Evolutionary conservation across 352 stramenopile genomes (phyloP).

Genomic region (Pythium grandisporangium): DNA sequence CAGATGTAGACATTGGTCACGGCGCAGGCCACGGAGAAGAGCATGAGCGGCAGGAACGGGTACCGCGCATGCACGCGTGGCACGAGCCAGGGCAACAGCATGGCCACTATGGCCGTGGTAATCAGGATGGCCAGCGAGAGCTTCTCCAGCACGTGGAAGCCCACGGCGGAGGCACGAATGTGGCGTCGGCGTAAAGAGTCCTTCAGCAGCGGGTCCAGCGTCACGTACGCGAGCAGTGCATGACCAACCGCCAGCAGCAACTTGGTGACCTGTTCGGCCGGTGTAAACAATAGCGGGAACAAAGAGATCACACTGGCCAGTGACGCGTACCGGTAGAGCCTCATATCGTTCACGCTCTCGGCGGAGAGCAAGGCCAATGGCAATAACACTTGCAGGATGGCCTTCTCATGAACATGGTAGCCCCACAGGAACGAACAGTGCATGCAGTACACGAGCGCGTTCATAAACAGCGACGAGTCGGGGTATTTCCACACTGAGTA

Average conservation of each 20-base stretch:
- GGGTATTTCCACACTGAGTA: conserved; percentile 68
- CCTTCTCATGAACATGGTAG: conserved; percentile 99
- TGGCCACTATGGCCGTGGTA: conserved; percentile 20
- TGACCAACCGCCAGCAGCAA: conserved; percentile 58
- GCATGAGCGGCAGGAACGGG: conserved; percentile 73
- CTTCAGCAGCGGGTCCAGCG: conserved; percentile 59
- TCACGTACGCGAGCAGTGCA: conserved; percentile 46
- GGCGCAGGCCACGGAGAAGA: conserved; percentile 63
- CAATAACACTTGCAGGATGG: conserved; percentile 88
- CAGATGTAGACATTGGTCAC: conserved; percentile 78
- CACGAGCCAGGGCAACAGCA: conserved; percentile 45
- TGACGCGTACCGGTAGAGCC: conserved; percentile 71
- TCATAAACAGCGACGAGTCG: conserved; percentile 73
- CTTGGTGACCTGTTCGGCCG: conserved; percentile 66
- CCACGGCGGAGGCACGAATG: conserved; percentile 53
- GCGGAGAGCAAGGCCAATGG: conserved; percentile 58
- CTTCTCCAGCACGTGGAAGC: conserved; percentile 44
- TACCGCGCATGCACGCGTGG: conserved; percentile 35
- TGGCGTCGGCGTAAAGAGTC: conserved; percentile 57
- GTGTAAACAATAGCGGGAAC: conserved; percentile 81
- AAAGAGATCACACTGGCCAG: conserved; percentile 66
- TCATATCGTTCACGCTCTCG: conserved; percentile 74
- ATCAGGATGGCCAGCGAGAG: conserved; percentile 36
- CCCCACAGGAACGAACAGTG: conserved; percentile 94
- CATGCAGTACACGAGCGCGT: conserved; percentile 83